Evolutionary conservation across 1,284 basidiomycete species (phyloP), one percentile per base, ranked within the genome.

Genomic region (Macrocybe sp.): DNA sequence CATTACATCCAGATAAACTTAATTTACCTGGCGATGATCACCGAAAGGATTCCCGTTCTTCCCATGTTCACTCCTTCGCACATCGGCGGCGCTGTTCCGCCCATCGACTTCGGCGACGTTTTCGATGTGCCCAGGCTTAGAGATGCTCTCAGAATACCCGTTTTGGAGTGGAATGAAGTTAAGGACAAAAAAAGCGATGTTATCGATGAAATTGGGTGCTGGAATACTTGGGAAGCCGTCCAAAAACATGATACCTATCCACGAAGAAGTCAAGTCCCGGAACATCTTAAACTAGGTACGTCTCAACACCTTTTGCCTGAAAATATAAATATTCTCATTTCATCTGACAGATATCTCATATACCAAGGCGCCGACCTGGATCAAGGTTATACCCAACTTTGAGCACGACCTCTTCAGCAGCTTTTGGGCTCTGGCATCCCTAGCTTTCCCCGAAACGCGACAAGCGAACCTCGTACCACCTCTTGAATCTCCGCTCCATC

Each of bases 61-160:
- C 74, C 78, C 6, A 74, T 75, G 58, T 87, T 86, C 57, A 77
- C 70, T 0, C 84, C 85, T 2, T 79, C 80, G 5, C 84, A 89
- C 56, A 74, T 87, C 42, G 78, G 78, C 37, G 68, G 65, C 5
- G 55, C 57, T 36, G 67, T 68, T n/a, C 66, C 68, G 8, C 60
- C 69, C 11, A 67, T 79, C 38, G 59, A 68, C 22, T 79, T 81
- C 50, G 71, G 78, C 14, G 70, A 76, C 32, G 70, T 80, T 1
- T 78, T 80, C 49, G 75, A 81, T 55, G 56, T 79, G 37, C 68
- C 71, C 2, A 67, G 72, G 4, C 65, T 81, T 10, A 61, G 70
- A n/a, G 55, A 65, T 42, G 62, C 61, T 1, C 55, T 79, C 9
- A 63, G 66, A 5, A 64, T 59, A 30, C 74, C 75, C 1, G 58